These are phyloP conservation scores for Remersonia thermophila DNA, from an alignment of 2,329 filamentous ascomycete genomes.

Conservation along the genomic window DNA sequence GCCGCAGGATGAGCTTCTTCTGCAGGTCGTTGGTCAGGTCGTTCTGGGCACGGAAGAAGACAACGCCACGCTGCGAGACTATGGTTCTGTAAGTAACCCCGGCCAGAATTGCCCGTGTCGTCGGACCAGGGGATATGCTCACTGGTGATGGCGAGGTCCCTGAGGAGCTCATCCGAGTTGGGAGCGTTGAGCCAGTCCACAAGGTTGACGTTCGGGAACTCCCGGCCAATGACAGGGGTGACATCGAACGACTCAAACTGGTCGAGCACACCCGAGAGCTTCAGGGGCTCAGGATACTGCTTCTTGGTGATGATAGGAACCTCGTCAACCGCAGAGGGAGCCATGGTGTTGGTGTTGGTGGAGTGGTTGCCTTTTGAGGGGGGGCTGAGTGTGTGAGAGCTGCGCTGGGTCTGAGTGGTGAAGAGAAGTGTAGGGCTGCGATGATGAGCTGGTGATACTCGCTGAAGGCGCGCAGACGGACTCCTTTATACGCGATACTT, in stretches of 20 bases:
- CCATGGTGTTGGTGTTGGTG: constrained; percentile 10
- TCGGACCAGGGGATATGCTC: constrained; percentile 13
- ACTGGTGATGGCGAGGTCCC: constrained; percentile 58
- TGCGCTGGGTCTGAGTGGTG: not conserved
- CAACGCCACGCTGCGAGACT: constrained; percentile 52
- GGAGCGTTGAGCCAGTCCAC: constrained; percentile 48
- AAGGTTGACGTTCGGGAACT: constrained; percentile 46
- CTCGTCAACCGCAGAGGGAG: constrained; percentile 17
- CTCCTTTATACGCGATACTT: not conserved
- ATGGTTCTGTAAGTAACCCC: not conserved
- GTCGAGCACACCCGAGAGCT: constrained; percentile 38
- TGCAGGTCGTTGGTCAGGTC: constrained; percentile 45
- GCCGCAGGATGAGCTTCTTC: constrained; percentile 44
- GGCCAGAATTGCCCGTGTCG: no score
- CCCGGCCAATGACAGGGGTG: constrained; percentile 50
- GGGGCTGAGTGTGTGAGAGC: not conserved
- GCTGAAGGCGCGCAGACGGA: not conserved
- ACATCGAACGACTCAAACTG: constrained; percentile 43
- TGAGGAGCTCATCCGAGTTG: constrained; percentile 50
- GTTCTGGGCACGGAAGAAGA: constrained; percentile 51
- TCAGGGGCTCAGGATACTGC: constrained; percentile 26
- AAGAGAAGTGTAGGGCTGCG: not conserved
- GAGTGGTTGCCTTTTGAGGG: not conserved
- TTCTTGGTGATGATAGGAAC: constrained; percentile 8
- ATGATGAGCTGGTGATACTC: not conserved